A percentile compares a stretch with the other conserved stretches of the same genome.
These are phyloP conservation scores for Ogataea nonfermentans DNA, from an alignment of 805 yeast species.

Conservation along the genomic window DNA sequence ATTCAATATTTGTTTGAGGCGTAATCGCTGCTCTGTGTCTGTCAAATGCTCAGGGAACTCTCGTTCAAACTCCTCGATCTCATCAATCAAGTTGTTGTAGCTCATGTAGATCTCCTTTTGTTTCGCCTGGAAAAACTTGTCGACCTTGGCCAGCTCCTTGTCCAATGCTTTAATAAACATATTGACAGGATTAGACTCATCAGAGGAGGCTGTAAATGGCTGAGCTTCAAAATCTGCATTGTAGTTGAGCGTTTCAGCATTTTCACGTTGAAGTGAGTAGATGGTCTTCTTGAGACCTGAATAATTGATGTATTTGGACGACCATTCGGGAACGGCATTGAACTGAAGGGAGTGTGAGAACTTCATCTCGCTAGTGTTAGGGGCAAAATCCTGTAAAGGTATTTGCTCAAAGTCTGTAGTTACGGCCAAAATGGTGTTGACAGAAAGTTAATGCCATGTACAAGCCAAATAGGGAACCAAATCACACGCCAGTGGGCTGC, in stretches of 20 bases:
- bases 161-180: constrained; percentile 75
- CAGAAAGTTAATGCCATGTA: no score
- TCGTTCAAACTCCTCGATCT: constrained; percentile 59
- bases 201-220: constrained; percentile 32
- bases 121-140: constrained; percentile 66
- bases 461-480: no score
- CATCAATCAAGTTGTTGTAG: constrained; percentile 56
- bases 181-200: constrained; percentile 45
- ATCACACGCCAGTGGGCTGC: no score
- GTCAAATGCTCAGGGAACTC: constrained; percentile 27
- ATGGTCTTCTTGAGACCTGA: constrained; percentile 83
- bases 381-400: constrained; percentile 22
- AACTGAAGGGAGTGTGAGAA: constrained; percentile 93
- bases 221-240: constrained; percentile 26
- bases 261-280: constrained; percentile 75
- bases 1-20: constrained; percentile 18
- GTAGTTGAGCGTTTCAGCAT: constrained; percentile 29
- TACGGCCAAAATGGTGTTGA: constrained; percentile 1
- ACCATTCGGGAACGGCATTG: constrained; percentile 98
- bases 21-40: constrained; percentile 17
- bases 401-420: constrained; percentile 11
- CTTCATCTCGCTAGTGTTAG: constrained; percentile 57
- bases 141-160: constrained; percentile 72
- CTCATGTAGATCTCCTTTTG: constrained; percentile 56
- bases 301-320: constrained; percentile 86